These are phyloP conservation scores for Schizophyllum amplum DNA, from an alignment of 1,284 basidiomycete species.

Conservation along the genomic window DNA sequence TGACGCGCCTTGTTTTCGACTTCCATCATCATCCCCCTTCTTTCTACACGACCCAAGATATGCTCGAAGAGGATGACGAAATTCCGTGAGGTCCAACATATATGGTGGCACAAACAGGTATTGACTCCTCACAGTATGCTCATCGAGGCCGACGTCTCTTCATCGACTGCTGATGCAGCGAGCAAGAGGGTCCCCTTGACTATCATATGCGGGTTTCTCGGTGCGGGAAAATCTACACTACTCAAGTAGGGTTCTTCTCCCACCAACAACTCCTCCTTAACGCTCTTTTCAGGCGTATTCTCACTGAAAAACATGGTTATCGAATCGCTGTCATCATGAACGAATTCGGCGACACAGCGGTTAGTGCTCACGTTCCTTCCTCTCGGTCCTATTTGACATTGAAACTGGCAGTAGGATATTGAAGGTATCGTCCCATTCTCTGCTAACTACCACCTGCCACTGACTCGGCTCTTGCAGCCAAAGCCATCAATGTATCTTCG, in stretches of 20 bases:
- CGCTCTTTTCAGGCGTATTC: constrained; percentile 54
- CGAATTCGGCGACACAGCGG: constrained; percentile 82
- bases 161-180: constrained; percentile 3
- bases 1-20: background rate
- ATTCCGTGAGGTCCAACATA: constrained; percentile 31
- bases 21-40: background rate
- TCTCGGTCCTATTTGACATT: constrained; percentile 10
- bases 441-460: background rate
- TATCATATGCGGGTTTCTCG: constrained; percentile 87
- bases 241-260: constrained; percentile 43
- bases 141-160: constrained; percentile 28
- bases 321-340: constrained; percentile 97
- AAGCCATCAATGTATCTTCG: constrained; percentile 71
- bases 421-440: constrained; percentile 36
- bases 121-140: constrained; percentile 33
- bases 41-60: background rate
- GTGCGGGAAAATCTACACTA: constrained; percentile 86
- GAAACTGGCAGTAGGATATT: constrained; percentile 41
- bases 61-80: constrained; percentile 35
- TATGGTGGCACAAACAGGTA: constrained; percentile 8
- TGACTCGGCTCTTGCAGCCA: constrained; percentile 36
- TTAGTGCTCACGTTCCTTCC: constrained; percentile 27
- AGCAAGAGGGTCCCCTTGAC: constrained; percentile 69
- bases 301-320: constrained; percentile 88
- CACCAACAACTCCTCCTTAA: constrained; percentile 1